Conservation (phyloP, 148 eudicot species). For the Heliamphora exappendiculata region DNA sequence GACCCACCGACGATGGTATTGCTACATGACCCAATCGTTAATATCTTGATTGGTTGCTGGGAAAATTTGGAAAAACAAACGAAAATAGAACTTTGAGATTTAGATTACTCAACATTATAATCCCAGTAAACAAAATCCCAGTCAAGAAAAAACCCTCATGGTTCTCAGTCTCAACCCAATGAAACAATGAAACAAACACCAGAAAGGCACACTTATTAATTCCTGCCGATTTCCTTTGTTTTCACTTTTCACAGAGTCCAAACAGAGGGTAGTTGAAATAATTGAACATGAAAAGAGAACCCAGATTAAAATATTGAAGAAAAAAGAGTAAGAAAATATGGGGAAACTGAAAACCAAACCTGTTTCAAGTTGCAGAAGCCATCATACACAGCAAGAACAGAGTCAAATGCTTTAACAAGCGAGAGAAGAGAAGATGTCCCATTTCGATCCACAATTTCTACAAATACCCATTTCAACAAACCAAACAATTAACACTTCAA, state of each 20-base stretch:
- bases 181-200: conserved; percentile 72
- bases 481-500: neutral
- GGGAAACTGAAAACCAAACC: conserved; percentile 42
- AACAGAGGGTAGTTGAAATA: neutral
- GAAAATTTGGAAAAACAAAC: conserved; percentile 1
- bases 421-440: conserved; percentile 60
- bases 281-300: neutral
- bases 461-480: conserved; percentile 7
- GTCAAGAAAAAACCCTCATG: too few species aligned
- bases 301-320: conserved; percentile 33
- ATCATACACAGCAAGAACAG: conserved; percentile 72
- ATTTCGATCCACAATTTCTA: conserved; percentile 51
- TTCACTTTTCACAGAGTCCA: conserved; percentile 17
- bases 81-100: neutral
- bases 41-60: neutral
- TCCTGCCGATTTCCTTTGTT: neutral
- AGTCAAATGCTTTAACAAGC: conserved; percentile 80
- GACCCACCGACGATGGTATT: neutral
- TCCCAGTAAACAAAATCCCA: too few species aligned
- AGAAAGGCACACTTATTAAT: too few species aligned
- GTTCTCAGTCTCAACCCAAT: too few species aligned
- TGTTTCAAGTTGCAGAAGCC: conserved; percentile 91
- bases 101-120: conserved; percentile 6
- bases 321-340: conserved; percentile 31
- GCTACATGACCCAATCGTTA: neutral